Conservation (phyloP, 768 basidiomycete species). For the Termitomyces sp. region DNA sequence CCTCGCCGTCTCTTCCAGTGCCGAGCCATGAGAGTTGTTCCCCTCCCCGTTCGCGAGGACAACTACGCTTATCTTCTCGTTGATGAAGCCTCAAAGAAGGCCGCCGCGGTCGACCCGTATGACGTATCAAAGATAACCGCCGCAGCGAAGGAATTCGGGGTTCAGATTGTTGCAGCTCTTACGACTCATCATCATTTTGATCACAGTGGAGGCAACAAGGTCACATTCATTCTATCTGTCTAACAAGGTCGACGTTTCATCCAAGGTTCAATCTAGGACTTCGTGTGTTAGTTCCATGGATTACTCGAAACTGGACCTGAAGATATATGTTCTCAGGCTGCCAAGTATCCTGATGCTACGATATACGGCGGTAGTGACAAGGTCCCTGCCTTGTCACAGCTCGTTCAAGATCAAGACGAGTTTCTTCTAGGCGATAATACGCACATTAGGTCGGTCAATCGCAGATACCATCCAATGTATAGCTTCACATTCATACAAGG, state of each 20-base stretch:
- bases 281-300: constrained; percentile 33
- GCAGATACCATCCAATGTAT: not conserved
- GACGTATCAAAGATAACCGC: constrained; percentile 65
- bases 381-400: constrained; percentile 58
- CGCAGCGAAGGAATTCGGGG: constrained; percentile 54
- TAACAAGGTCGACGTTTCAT: not conserved
- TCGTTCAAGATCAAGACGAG: constrained; percentile 78
- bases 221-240: constrained; percentile 21
- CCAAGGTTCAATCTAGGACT: constrained; percentile 28
- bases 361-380: constrained; percentile 81
- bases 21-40: constrained; percentile 62
- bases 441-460: constrained; percentile 41
- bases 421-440: constrained; percentile 68
- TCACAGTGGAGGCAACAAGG: constrained; percentile 85
- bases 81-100: constrained; percentile 58
- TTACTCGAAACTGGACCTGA: not conserved
- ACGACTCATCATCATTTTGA: constrained; percentile 94
- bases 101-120: constrained; percentile 78
- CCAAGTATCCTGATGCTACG: constrained; percentile 38
- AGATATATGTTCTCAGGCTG: constrained; percentile 24
- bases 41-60: constrained; percentile 74
- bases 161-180: constrained; percentile 64
- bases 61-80: constrained; percentile 85
- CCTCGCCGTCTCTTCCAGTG: constrained; percentile 13
- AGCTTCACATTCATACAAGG: constrained; percentile 28